Percentiles rank a stretch among this genome's conserved stretches.
phyloP scores from a whole-genome alignment of 1,284 basidiomycete genomes.

The Cryptococcus maquisensis region DNA sequence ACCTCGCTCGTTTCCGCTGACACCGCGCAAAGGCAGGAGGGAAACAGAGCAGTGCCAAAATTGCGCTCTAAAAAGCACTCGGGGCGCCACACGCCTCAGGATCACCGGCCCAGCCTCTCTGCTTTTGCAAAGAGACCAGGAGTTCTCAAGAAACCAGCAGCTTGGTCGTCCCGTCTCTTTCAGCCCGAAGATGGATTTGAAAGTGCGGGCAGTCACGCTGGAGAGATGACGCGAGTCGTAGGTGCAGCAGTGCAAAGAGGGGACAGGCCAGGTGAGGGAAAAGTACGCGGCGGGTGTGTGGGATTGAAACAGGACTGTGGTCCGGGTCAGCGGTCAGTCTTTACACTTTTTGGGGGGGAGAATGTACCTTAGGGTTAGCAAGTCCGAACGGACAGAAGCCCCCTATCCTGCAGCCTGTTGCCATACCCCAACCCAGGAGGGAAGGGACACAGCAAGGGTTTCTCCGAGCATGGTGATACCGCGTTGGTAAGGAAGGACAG shows the following conservation, averaged over 20 bases:
- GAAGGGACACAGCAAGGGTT: not conserved
- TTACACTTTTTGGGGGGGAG: not conserved
- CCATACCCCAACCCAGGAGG: not conserved
- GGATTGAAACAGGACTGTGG: not conserved
- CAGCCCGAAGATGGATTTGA: not conserved
- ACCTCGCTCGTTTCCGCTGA: not conserved
- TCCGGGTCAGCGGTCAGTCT: not conserved
- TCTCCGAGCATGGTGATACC: not conserved
- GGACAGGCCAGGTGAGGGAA: not conserved
- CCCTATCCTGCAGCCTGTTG: not conserved
- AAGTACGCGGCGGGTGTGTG: not conserved
- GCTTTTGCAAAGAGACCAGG: not conserved
- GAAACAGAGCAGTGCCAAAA: not conserved
- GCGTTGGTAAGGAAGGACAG: not conserved
- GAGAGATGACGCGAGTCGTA: not conserved
- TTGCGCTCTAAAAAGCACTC: slow-evolving; percentile 3
- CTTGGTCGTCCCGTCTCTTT: not conserved
- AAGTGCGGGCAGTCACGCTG: slow-evolving; percentile 1
- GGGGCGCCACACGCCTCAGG: not conserved
- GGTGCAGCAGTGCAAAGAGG: not conserved
- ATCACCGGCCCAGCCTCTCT: not conserved
- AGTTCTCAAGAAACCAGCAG: not conserved
- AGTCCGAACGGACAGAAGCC: not conserved
- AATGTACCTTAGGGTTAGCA: slow-evolving; percentile 4
- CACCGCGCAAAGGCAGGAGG: not conserved